Percentiles rank a stretch among this genome's conserved stretches.
Conservation (phyloP, 345 rosid species). For the Physaria fendleri region DNA sequence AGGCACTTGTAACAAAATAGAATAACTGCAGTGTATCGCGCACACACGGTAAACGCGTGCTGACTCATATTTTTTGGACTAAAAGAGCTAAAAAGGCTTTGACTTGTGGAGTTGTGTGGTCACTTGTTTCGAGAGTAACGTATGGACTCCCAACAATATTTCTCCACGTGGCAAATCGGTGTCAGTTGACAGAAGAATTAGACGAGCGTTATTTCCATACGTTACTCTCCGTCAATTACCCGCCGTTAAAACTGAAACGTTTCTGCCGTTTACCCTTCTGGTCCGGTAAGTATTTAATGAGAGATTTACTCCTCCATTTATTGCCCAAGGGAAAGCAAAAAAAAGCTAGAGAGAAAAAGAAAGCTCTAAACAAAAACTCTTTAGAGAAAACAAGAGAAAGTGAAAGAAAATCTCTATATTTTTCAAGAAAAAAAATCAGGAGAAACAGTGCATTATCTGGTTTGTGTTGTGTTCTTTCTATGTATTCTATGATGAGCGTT, state of each 20-base stretch:
- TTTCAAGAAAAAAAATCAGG: neutral
- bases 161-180: slow-evolving; percentile 31
- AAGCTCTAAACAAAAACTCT: slow-evolving; percentile 17
- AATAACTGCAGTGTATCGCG: slow-evolving; percentile 7
- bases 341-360: slow-evolving; percentile 2
- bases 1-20: neutral
- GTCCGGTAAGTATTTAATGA: slow-evolving; percentile 38
- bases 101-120: slow-evolving; percentile 16
- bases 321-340: slow-evolving; percentile 23
- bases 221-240: slow-evolving; percentile 24
- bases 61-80: slow-evolving; percentile 11
- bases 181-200: slow-evolving; percentile 6
- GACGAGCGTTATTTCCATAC: slow-evolving; percentile 7
- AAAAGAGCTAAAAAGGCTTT: slow-evolving; percentile 11
- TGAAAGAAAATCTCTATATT: slow-evolving; percentile 8
- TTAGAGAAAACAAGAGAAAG: slow-evolving; percentile 1
- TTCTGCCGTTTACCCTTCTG: slow-evolving; percentile 37
- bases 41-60: slow-evolving; percentile 30
- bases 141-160: slow-evolving; percentile 5
- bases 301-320: slow-evolving; percentile 45
- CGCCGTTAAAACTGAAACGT: slow-evolving; percentile 28
- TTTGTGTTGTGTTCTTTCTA: slow-evolving; percentile 5
- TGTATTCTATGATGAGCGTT: neutral
- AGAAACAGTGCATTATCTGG: neutral
- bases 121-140: slow-evolving; percentile 12